Evolutionary conservation across 2,329 filamentous ascomycete species (phyloP).

Genomic region (Myriosclerotinia duriaeana): DNA sequence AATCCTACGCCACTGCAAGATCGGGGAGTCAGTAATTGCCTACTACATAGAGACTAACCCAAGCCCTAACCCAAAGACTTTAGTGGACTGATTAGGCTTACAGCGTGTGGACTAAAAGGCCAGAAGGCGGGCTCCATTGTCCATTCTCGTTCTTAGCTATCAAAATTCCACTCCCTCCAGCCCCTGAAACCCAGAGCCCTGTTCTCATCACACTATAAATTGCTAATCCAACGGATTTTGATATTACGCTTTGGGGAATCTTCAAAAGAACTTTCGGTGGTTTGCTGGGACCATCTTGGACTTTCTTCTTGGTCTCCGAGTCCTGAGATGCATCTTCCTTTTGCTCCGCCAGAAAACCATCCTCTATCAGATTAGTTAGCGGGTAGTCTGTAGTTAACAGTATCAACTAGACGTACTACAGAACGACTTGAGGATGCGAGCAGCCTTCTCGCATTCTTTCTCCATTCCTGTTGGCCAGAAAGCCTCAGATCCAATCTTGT

Average conservation of each 20-base stretch:
- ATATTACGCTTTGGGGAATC: too few species aligned
- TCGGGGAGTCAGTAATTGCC: too few species aligned
- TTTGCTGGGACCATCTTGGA: constrained; percentile 45
- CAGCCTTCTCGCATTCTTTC: constrained; percentile 87
- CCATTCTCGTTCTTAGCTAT: constrained; percentile 78
- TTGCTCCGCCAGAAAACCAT: constrained; percentile 59
- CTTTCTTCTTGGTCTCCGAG: constrained; percentile 46
- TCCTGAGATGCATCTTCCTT: constrained; percentile 14
- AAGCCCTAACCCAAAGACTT: too few species aligned
- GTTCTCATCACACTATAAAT: constrained; percentile 93
- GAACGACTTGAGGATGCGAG: constrained; percentile 84
- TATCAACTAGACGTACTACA: constrained; percentile 61
- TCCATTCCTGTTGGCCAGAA: constrained; percentile 87
- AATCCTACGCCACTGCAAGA: constrained; percentile 68
- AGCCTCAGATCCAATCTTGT: constrained; percentile 77
- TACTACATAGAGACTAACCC: too few species aligned
- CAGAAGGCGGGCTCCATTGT: constrained; percentile 87
- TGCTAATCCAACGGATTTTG: too few species aligned
- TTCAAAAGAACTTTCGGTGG: constrained; percentile 70
- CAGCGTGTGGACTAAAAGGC: constrained; percentile 85
- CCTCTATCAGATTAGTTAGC: constrained; percentile 46
- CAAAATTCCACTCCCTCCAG: constrained; percentile 82
- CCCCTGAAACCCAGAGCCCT: constrained; percentile 85
- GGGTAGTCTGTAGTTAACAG: constrained; percentile 25
- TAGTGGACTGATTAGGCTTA: too few species aligned